phyloP scores from a whole-genome alignment of 768 basidiomycete genomes.

The Suillus plorans region DNA sequence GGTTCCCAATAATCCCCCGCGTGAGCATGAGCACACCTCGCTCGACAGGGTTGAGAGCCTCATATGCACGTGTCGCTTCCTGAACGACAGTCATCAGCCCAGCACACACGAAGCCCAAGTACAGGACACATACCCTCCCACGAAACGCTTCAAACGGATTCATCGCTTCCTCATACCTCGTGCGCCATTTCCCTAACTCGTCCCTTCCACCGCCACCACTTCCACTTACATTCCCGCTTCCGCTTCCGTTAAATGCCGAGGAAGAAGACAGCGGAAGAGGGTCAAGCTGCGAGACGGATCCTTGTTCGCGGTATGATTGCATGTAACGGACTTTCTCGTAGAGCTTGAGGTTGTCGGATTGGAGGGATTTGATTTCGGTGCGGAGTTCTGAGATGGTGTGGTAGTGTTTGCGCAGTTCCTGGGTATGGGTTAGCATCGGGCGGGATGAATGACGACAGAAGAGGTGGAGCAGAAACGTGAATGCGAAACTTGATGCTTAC shows the following conservation, averaged over 20 bases:
- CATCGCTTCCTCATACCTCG: conserved; percentile 94
- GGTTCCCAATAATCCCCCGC: conserved; percentile 82
- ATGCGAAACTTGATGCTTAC: conserved; percentile 37
- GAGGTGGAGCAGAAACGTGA: conserved; percentile 1
- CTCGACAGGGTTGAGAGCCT: conserved; percentile 89
- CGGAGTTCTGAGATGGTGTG: conserved; percentile 94
- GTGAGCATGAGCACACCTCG: conserved; percentile 84
- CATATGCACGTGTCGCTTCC: conserved; percentile 95
- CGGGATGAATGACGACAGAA: background rate
- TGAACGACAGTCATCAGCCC: conserved; percentile 30
- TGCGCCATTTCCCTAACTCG: conserved; percentile 86
- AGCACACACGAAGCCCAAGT: background rate
- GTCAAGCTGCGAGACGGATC: conserved; percentile 62
- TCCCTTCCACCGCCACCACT: conserved; percentile 46
- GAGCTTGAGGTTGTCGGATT: conserved; percentile 93
- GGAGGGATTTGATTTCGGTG: conserved; percentile 85
- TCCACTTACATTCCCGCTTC: conserved; percentile 39
- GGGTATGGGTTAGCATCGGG: background rate
- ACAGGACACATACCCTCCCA: conserved; percentile 68
- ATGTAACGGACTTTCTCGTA: conserved; percentile 99
- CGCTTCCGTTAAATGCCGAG: conserved; percentile 31
- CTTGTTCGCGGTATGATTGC: conserved; percentile 90
- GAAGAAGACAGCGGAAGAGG: conserved; percentile 51
- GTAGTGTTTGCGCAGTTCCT: conserved; percentile 96
- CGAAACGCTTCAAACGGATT: conserved; percentile 99